Evolutionary conservation across 495 filamentous ascomycete species (phyloP).

Genomic region (Sabuloglossum arenarium): DNA sequence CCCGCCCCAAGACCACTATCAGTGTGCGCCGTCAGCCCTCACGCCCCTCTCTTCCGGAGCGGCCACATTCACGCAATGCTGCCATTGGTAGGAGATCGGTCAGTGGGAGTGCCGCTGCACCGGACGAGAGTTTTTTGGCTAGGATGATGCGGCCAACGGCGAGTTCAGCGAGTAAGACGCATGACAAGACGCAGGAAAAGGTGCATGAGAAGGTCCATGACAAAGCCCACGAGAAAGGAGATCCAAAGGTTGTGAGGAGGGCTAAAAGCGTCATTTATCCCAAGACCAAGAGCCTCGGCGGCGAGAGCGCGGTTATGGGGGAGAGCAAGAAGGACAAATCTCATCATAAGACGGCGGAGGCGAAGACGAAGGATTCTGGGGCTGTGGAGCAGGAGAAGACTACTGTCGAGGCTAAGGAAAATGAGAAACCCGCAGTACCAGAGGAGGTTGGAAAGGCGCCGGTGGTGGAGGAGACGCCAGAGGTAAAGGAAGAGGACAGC

Average conservation of each 20-base stretch:
- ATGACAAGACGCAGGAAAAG: conserved; percentile 40
- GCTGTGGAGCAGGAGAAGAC: neutral
- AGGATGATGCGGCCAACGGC: conserved; percentile 87
- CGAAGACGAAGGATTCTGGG: neutral
- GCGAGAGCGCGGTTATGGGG: neutral
- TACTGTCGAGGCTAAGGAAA: neutral
- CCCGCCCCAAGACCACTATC: conserved; percentile 9
- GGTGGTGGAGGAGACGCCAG: neutral
- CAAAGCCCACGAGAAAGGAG: neutral
- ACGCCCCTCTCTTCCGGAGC: conserved; percentile 20
- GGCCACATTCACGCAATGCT: conserved; percentile 17
- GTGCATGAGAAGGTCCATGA: neutral
- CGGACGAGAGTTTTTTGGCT: conserved; percentile 62
- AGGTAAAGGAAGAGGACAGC: neutral
- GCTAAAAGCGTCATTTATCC: neutral
- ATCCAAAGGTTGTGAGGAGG: neutral
- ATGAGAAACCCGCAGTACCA: neutral
- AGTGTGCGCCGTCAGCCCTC: conserved; percentile 20
- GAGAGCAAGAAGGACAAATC: neutral
- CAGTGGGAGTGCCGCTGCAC: conserved; percentile 19
- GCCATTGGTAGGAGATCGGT: conserved; percentile 22
- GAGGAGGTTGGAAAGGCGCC: neutral
- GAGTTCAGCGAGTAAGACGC: conserved; percentile 52
- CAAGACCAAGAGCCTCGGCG: neutral
- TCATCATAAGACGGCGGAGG: neutral